Evolutionary conservation across 225 moss, liverwort and hornwort species (phyloP).

Genomic region (Pleurozium schreberi): DNA sequence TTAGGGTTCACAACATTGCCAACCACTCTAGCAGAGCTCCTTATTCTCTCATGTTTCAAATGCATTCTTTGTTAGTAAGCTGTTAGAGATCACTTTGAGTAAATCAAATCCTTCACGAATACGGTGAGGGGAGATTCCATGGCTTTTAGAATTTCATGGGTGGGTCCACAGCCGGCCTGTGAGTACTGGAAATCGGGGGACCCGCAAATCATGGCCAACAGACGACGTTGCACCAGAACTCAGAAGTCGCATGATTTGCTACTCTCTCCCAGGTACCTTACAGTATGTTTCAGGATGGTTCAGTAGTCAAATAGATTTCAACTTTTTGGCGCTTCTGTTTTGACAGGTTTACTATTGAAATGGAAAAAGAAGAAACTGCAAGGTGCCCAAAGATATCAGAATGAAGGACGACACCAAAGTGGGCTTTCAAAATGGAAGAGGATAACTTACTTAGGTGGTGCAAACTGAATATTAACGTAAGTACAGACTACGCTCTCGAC

Average conservation of each 20-base stretch:
- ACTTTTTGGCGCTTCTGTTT: background rate
- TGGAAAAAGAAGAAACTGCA: constrained; percentile 57
- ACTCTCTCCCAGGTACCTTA: background rate
- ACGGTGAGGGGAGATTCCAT: background rate
- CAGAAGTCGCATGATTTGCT: constrained; percentile 1
- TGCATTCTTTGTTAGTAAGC: background rate
- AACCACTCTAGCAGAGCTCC: background rate
- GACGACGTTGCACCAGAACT: background rate
- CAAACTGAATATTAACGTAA: background rate
- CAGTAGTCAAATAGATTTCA: background rate
- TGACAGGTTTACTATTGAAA: constrained; percentile 37
- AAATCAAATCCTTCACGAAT: too few relatives aligned
- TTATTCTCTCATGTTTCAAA: too few relatives aligned
- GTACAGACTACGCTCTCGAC: background rate
- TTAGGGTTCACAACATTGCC: too few relatives aligned
- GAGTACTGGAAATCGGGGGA: background rate
- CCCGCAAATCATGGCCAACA: background rate
- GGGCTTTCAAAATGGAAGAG: background rate
- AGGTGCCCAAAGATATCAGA: background rate
- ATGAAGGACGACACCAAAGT: background rate
- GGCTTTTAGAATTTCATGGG: background rate
- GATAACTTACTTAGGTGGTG: background rate
- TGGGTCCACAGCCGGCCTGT: background rate
- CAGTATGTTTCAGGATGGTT: background rate
- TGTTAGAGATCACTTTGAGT: background rate